Base-by-base conservation (phyloP, 1,284 basidiomycete genomes). In the Apiotrichum montevideense region DNA sequence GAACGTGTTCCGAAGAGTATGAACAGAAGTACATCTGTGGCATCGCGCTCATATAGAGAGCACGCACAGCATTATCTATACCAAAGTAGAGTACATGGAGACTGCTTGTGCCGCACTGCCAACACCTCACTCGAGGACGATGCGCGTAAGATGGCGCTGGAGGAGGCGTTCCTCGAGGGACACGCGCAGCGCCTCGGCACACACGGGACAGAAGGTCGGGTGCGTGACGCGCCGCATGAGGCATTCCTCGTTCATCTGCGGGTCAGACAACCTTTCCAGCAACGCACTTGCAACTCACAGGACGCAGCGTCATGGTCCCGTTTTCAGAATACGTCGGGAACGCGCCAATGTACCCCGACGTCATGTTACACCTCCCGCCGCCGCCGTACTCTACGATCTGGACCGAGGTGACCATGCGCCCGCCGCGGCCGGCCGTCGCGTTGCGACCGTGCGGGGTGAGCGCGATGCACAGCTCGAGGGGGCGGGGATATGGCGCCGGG, bases 361-460 rank as follows among this genome's bases (percentile, higher is more conserved):
- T 75, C 3, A 77, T 70, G 47, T 84, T 79, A 69, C 89, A 90
- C 66, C 88, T 83, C 32, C 78, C 69, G 45, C 80, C 79, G 46
- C 79, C 76, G 1, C 87, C 89, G 66, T 86, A 90, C 71, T 91
- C 88, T 7, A 90, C 73, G 4, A 89, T 76, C 70, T 91, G 88
- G 2, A 84, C 78, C 61, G 84, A 89, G 63, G 88, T 88, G 21
- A 91, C 73, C 73, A 77, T 73, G 64, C 73, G 73, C 10, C 72
- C 73, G 3, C 73, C 72, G 52, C 89, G 86, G 6, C 86, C 87
- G 9, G 74, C 75, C 41, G 56, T 46, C 6, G 83, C 84, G 57
- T 82, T 78, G 46, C 79, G 70, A 5, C 78, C 79, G n/a, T 65
- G 63, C 52, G 84, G 81, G 32, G 80, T 76, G 53, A 90, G 75